Conservation (phyloP, 768 basidiomycete species). For the Mycena capillaripes region DNA sequence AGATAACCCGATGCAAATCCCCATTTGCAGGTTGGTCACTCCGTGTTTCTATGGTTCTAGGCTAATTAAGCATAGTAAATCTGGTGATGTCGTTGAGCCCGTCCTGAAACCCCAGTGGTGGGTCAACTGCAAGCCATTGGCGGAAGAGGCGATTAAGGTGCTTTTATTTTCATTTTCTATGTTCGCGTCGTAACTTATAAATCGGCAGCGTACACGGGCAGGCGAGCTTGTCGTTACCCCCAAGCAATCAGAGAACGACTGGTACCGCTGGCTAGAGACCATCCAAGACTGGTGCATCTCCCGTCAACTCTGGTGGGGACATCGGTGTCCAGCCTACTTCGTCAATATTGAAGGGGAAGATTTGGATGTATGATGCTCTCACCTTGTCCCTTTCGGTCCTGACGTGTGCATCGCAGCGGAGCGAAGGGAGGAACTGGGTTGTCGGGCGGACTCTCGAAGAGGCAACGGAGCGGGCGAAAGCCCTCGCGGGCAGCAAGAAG, state of each 20-base stretch:
- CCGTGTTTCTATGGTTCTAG: neutral
- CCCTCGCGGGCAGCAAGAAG: slow-evolving; percentile 72
- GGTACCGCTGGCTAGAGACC: slow-evolving; percentile 95
- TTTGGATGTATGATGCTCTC: slow-evolving; percentile 65
- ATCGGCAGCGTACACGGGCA: slow-evolving; percentile 82
- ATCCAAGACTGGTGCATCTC: slow-evolving; percentile 99
- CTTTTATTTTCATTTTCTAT: slow-evolving; percentile 8
- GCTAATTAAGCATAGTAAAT: slow-evolving; percentile 71
- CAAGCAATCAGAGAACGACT: slow-evolving; percentile 90
- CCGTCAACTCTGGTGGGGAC: slow-evolving; percentile 99
- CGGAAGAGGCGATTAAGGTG: slow-evolving; percentile 91
- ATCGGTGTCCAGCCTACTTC: slow-evolving; percentile 95
- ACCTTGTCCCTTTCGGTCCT: neutral
- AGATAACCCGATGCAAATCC: slow-evolving; percentile 98
- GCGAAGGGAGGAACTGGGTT: slow-evolving; percentile 90
- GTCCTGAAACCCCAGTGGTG: slow-evolving; percentile 99
- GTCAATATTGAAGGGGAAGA: slow-evolving; percentile 85
- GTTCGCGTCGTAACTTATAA: neutral
- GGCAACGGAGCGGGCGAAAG: slow-evolving; percentile 81
- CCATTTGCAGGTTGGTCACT: slow-evolving; percentile 82
- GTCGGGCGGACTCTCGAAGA: slow-evolving; percentile 86
- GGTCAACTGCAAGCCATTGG: slow-evolving; percentile 93
- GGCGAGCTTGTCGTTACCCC: slow-evolving; percentile 91
- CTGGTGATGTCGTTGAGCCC: slow-evolving; percentile 96
- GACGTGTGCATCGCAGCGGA: slow-evolving; percentile 53